phyloP scores from a whole-genome alignment of 164 flowering plant genomes.

The Nelumbo lutea region DNA sequence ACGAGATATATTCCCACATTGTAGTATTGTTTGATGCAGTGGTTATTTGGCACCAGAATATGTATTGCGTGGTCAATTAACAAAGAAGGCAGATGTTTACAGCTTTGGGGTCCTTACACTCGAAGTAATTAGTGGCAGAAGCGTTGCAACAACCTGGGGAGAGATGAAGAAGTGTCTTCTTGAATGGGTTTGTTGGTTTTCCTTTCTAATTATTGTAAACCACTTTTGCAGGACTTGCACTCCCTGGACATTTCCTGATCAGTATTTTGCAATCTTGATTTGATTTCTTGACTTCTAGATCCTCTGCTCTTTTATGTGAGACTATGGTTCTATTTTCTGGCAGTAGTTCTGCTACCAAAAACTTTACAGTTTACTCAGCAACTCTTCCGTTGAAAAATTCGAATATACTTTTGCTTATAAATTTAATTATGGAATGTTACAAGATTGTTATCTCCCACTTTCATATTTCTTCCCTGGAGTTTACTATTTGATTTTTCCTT shows the following conservation, averaged over 20 bases:
- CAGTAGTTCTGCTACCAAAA: too few species aligned
- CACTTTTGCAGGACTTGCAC: neutral
- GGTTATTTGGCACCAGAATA: slow-evolving; percentile 92
- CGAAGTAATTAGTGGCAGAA: slow-evolving; percentile 66
- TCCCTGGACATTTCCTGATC: neutral
- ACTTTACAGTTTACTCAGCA: neutral
- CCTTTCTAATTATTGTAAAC: neutral
- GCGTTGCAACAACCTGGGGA: slow-evolving; percentile 50
- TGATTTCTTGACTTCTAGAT: neutral
- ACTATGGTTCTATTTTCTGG: neutral
- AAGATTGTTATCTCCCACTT: too few species aligned
- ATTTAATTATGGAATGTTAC: too few species aligned
- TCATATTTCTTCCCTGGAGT: too few species aligned
- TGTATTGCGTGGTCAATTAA: slow-evolving; percentile 67
- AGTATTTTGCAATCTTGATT: neutral
- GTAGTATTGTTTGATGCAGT: slow-evolving; percentile 32
- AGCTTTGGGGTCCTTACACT: slow-evolving; percentile 77
- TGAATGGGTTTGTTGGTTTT: slow-evolving; percentile 49
- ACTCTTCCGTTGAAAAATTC: neutral
- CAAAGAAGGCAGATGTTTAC: slow-evolving; percentile 77
- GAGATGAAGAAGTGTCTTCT: slow-evolving; percentile 38
- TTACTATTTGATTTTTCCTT: too few species aligned
- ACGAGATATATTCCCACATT: neutral
- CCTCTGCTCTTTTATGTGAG: neutral
- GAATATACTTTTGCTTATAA: too few species aligned